Evolutionary conservation across 148 eudicot species (phyloP), one percentile per base, ranked within the genome.

Genomic region (Amaranthus cruentus): DNA sequence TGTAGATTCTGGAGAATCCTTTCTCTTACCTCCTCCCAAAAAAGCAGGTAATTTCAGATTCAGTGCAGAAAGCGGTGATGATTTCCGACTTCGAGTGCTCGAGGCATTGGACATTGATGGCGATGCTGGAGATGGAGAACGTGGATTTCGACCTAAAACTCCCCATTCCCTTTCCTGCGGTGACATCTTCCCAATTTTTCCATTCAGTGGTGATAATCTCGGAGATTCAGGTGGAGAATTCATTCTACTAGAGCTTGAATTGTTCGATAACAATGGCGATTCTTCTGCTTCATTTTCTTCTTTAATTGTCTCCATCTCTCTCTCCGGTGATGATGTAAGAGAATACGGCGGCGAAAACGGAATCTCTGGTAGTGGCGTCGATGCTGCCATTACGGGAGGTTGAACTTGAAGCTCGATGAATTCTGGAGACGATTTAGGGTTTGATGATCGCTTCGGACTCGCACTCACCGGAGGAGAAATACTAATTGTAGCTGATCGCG

Each of bases 361-460:
- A 69, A 83, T 74, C 55, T 80, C 82, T n/a, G 84, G 84, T 55
- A 74, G 65, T 49, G 86, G 84, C 64, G 87, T 80, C 3, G 85
- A 75, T 60, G 46, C 21, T 15, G 73, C 62, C 7, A 57, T 63
- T 14, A 77, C 76, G 3, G 70, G 60, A 6, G 47, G 66, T 70
- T 21, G 84, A 61, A 77, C 42, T 64, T 76, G 81, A 77, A 92
- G 70, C 38, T 86, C 91, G n/a, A 82, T 70, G 18, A 83, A 81
- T 61, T 90, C 93, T 51, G 91, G 96, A 78, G 96, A 88, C 48
- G 93, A 90, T 38, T 90, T 87, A 51, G 84, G 88, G 66, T 84
- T 83, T 42, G 73, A 43, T 18, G 70, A 71, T 43, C 56, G 67
- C 78, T 68, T 88, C 11, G 97, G 92, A 75, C 90, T 89, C 6